Conservation (phyloP, 441 rosid species). For the Bocquillonia castaneifolia region DNA sequence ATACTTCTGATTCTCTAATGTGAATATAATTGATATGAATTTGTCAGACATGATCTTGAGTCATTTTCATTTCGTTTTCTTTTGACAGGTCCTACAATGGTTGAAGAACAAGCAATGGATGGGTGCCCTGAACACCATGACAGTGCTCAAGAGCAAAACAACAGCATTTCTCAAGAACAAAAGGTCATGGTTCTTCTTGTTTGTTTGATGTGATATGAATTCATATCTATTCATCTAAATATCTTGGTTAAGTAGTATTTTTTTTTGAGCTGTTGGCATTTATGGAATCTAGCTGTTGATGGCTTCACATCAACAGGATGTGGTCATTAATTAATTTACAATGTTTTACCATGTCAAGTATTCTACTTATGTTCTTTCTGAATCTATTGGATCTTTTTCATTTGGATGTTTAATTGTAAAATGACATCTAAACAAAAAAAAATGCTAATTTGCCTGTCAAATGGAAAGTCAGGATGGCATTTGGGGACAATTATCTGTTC, state of each 20-base stretch:
- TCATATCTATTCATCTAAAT: background rate
- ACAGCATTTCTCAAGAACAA: background rate
- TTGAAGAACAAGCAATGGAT: background rate
- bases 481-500: background rate
- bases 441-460: background rate
- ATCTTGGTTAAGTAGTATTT: background rate
- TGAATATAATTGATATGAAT: background rate
- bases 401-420: background rate
- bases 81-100: slow-evolving; percentile 4
- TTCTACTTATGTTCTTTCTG: background rate
- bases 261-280: background rate
- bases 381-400: background rate
- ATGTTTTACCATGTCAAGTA: background rate
- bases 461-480: background rate
- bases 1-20: background rate
- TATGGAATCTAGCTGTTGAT: background rate
- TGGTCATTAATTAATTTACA: background rate
- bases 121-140: slow-evolving; percentile 5
- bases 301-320: slow-evolving; percentile 1
- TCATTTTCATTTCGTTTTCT: background rate
- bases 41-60: background rate
- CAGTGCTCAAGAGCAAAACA: slow-evolving; percentile 11
- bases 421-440: background rate
- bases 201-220: background rate
- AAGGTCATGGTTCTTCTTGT: background rate